Evolutionary conservation across 1,284 basidiomycete genomes (phyloP).

Genomic region (Ustilago bromivora): DNA sequence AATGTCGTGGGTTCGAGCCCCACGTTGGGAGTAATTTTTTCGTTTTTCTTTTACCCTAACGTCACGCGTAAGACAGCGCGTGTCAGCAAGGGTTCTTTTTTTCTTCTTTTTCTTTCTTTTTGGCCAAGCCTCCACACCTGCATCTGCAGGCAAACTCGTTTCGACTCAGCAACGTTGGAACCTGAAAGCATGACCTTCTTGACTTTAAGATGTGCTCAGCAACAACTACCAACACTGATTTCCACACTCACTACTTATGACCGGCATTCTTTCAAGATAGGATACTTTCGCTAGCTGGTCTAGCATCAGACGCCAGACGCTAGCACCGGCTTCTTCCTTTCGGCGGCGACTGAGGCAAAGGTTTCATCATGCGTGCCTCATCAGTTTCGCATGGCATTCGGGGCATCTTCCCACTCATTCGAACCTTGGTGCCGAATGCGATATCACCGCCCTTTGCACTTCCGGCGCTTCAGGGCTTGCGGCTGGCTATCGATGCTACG

Average conservation of each 20-base stretch:
- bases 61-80: conserved; percentile 5
- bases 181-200: conserved; percentile 7
- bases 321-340: not conserved
- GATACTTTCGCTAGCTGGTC: not conserved
- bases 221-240: not conserved
- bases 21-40: conserved; percentile 60
- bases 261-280: not conserved
- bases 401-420: conserved; percentile 57
- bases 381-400: conserved; percentile 32
- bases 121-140: conserved; percentile 6
- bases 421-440: conserved; percentile 27
- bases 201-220: not conserved
- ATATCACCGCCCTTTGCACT: conserved; percentile 40
- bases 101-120: not conserved
- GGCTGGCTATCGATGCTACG: conserved; percentile 61
- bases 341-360: not conserved
- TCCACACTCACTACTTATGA: not conserved
- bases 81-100: not conserved
- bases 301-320: not conserved
- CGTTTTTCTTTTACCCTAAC: conserved; percentile 5
- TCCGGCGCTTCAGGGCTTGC: conserved; percentile 33
- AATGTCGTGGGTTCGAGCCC: conserved; percentile 69
- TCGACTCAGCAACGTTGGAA: conserved; percentile 12
- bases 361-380: conserved; percentile 30
- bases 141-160: not conserved